A percentile compares a stretch with the other conserved stretches of the same genome.
phyloP scores from a whole-genome alignment of 805 yeast species.

The Candida parachauliodes region DNA sequence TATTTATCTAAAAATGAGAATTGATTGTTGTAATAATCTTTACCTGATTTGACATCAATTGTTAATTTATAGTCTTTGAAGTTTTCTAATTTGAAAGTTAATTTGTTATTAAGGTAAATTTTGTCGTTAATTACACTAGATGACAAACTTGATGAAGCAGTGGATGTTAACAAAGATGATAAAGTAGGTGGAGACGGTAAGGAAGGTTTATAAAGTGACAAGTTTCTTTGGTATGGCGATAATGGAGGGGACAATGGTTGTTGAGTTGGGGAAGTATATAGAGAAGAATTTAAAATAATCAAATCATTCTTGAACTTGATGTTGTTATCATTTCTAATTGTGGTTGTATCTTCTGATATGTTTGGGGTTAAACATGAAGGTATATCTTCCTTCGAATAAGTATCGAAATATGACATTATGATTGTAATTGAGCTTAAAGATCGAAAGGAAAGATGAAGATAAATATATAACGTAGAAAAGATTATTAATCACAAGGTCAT shows the following conservation, averaged over 20 bases:
- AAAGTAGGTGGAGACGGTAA: slow-evolving; percentile 4
- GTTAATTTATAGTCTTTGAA: slow-evolving; percentile 43
- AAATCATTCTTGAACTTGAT: not conserved
- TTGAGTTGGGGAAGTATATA: slow-evolving; percentile 3
- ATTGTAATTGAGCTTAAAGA: not conserved
- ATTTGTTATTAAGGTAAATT: slow-evolving; percentile 9
- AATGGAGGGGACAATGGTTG: slow-evolving; percentile 44
- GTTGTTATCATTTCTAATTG: not conserved
- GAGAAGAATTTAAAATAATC: not conserved
- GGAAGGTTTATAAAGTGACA: not conserved
- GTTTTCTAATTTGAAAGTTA: slow-evolving; percentile 48
- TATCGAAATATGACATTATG: slow-evolving; percentile 9
- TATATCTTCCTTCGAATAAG: slow-evolving; percentile 5
- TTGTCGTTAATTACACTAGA: not conserved
- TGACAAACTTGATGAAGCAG: not conserved
- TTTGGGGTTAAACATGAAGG: slow-evolving; percentile 4
- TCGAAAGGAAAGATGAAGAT: not conserved
- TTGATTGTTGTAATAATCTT: slow-evolving; percentile 47
- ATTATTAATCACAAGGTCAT: slow-evolving; percentile 2
- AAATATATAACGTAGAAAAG: not conserved
- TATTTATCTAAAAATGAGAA: slow-evolving; percentile 53
- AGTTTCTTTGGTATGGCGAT: slow-evolving; percentile 36
- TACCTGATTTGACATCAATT: slow-evolving; percentile 43
- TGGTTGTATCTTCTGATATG: slow-evolving; percentile 1
- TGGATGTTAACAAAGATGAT: not conserved